Percentiles rank a stretch among this genome's conserved stretches.
Conservation (phyloP, 345 rosid species). For the Physaria fendleri region DNA sequence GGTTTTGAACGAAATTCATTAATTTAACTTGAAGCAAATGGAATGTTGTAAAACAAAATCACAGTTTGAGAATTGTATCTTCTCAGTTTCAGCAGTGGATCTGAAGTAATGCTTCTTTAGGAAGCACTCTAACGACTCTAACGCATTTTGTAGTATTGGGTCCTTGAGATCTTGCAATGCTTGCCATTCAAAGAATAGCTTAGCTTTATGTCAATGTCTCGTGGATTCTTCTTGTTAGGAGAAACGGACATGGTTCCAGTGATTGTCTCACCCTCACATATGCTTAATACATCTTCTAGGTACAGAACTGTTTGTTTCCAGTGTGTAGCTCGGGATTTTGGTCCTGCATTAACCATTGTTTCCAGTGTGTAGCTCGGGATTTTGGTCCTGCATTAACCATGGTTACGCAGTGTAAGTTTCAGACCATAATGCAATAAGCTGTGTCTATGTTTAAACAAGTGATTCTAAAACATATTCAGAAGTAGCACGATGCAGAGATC, state of each 20-base stretch:
- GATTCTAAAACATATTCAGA: too few species aligned
- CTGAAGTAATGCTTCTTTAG: background rate
- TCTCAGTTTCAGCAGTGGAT: constrained; percentile 1
- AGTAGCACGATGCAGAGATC: constrained; percentile 1
- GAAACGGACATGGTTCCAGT: constrained; percentile 86
- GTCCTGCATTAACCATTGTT: constrained; percentile 43
- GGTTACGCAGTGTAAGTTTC: background rate
- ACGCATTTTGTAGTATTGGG: constrained; percentile 76
- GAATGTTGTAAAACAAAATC: constrained; percentile 22
- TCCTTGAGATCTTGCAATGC: constrained; percentile 54
- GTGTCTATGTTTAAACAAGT: background rate
- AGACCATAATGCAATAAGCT: too few species aligned
- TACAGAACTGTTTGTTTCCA: constrained; percentile 97
- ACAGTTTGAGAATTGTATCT: constrained; percentile 7
- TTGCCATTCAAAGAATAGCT: constrained; percentile 64
- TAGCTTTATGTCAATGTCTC: constrained; percentile 79
- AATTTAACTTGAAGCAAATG: constrained; percentile 11
- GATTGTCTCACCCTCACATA: constrained; percentile 84
- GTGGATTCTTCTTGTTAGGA: constrained; percentile 84
- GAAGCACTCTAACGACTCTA: constrained; percentile 27
- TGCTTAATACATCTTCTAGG: constrained; percentile 88
- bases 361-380: too few species aligned
- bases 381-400: too few species aligned
- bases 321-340: constrained; percentile 71
- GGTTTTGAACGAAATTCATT: background rate